These are phyloP conservation scores for Podaxis sp. DNA, from an alignment of 768 basidiomycete species.

Conservation along the genomic window DNA sequence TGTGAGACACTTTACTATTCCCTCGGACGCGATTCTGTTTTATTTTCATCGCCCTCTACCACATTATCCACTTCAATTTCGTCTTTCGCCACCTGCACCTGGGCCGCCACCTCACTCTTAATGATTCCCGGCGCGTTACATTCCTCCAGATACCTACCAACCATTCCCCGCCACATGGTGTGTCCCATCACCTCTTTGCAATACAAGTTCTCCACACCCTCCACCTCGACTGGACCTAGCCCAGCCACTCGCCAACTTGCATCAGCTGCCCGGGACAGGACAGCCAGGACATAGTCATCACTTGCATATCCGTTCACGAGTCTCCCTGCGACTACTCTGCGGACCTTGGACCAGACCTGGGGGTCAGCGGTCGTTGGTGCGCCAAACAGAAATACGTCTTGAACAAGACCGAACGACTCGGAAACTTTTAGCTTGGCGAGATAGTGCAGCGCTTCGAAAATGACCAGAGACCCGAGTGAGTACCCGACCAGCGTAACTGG, in stretches of 20 bases:
- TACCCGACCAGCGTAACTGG: conserved; percentile 55
- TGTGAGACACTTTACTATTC: too few species aligned
- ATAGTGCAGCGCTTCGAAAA: conserved; percentile 49
- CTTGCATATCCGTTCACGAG: conserved; percentile 50
- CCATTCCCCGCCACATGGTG: conserved; percentile 43
- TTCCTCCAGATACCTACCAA: conserved; percentile 38
- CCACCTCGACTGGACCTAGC: conserved; percentile 37
- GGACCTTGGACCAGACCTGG: conserved; percentile 38
- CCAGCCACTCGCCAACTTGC: conserved; percentile 48
- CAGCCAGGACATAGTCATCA: conserved; percentile 51
- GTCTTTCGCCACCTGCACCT: conserved; percentile 22
- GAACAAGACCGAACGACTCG: conserved; percentile 41
- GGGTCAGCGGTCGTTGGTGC: conserved; percentile 39
- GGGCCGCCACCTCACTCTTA: conserved; percentile 28
- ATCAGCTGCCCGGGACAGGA: conserved; percentile 43
- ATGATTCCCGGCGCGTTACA: conserved; percentile 37
- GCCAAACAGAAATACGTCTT: conserved; percentile 55
- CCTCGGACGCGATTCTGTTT: too few species aligned
- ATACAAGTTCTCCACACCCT: conserved; percentile 49
- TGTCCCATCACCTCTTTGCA: conserved; percentile 47
- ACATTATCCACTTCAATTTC: background rate
- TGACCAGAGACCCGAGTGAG: conserved; percentile 51
- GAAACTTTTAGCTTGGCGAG: conserved; percentile 40
- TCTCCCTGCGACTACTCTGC: conserved; percentile 46
- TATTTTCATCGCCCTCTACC: background rate